Base-by-base conservation (phyloP, 441 rosid species). In the Biscutella laevigata region DNA sequence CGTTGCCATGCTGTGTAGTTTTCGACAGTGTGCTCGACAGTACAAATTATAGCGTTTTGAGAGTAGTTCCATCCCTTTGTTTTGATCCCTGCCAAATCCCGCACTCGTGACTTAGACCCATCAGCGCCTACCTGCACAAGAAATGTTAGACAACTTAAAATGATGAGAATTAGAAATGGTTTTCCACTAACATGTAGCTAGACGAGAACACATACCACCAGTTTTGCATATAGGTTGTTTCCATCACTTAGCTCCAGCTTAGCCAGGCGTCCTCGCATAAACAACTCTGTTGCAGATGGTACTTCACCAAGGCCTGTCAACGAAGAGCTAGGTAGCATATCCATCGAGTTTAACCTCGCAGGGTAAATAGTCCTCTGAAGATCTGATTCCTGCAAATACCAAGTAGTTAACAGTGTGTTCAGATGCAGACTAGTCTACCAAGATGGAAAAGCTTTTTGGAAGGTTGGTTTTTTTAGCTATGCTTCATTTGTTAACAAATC, bases 1-100 rank as follows among this genome's bases (percentile, higher is more conserved):
- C 96, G 77, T 70, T 91, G 96, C 96, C 98, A 88, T 4, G 98
- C 95, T 48, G 91, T 77, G 9, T 32, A 46, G 51, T 85, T 91
- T 64, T 77, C 86, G 10, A 54, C 68, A 46, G 74, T 62, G 67
- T 91, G 98, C 66, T 91, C 94, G 11, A 91, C 91, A 1, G 98
- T 88, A 75, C 96, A 91, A 27, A 85, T 91, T 35, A 91, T 63
- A 34, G 96, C 98, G 71, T 81, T 85, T 66, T 91, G 98, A 6
- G 85, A 74, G 73, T 91, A 91, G 69, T 74, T 80, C 96, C 96
- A 88, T 38, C 96, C 91, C 0, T 78, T 83, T 45, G 87, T 85
- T 62, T 75, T 74, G 63, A 91, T 76, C 56, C 94, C 91, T 25
- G 90, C 79, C 47, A 91, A 68, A 45, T 83, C 90, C 71, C 98